These are phyloP conservation scores for Colletotrichum endophyticum DNA, from an alignment of 2,329 filamentous ascomycete genomes.

Conservation along the genomic window DNA sequence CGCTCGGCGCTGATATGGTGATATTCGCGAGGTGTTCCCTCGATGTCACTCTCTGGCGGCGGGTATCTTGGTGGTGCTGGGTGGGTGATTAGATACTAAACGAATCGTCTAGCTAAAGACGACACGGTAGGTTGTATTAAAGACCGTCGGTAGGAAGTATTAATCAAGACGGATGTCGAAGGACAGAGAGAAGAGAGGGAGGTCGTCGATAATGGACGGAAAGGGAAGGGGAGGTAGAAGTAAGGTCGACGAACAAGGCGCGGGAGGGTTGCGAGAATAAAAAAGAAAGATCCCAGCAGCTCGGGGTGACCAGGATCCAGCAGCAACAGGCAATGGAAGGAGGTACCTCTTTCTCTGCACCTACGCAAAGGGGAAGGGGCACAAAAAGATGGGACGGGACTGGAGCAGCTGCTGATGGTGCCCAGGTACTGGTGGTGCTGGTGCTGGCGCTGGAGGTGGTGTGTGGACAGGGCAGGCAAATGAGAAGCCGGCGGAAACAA, in stretches of 20 bases:
- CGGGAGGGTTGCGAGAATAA: not conserved
- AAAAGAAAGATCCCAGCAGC: constrained; percentile 7
- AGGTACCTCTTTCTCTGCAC: not conserved
- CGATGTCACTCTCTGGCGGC: not conserved
- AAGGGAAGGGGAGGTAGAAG: constrained; percentile 5
- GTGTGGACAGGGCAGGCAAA: not conserved
- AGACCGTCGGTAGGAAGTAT: constrained; percentile 2
- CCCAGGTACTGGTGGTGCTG: not conserved
- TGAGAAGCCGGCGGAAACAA: not conserved
- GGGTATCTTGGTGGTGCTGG: not conserved
- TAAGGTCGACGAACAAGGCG: not conserved
- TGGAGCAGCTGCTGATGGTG: not conserved
- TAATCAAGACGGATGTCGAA: not conserved
- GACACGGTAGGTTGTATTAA: not conserved
- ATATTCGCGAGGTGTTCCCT: not conserved
- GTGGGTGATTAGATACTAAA: constrained; percentile 8
- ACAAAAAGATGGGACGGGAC: not conserved
- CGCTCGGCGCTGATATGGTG: not conserved
- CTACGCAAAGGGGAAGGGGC: not conserved
- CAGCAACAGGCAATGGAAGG: not conserved
- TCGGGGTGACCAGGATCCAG: constrained; percentile 3
- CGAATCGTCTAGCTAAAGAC: not conserved
- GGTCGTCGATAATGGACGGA: not conserved
- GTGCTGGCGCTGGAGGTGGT: not conserved
- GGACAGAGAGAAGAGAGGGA: not conserved